Conservation (phyloP, 2,329 filamentous ascomycete species). For the Cladosporium sp. region DNA sequence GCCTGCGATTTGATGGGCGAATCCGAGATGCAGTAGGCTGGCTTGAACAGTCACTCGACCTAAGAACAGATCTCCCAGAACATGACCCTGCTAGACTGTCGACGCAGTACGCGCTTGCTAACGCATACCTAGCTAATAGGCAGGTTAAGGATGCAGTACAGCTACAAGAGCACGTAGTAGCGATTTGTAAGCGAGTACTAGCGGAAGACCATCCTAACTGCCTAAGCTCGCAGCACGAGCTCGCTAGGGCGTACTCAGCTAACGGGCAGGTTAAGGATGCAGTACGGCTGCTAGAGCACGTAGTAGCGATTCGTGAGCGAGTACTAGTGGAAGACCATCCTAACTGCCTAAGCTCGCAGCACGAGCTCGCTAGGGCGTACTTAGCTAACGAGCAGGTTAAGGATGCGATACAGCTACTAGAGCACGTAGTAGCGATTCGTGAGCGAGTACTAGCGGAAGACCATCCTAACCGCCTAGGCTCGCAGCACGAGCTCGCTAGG, state of each 20-base stretch:
- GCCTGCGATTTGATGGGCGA: background rate
- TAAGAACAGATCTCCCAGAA: background rate
- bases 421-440: background rate
- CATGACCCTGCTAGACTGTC: background rate
- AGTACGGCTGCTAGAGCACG: slow-evolving; percentile 28
- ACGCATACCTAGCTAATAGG: slow-evolving; percentile 24
- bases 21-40: background rate
- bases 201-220: background rate
- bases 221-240: background rate
- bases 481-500: slow-evolving; percentile 20
- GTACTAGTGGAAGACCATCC: background rate
- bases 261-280: slow-evolving; percentile 25
- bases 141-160: background rate
- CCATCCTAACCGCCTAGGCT: too few species aligned
- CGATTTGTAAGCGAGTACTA: background rate
- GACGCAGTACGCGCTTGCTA: slow-evolving; percentile 21
- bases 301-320: slow-evolving; percentile 16
- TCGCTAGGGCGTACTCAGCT: background rate
- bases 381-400: background rate
- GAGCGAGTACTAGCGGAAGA: background rate
- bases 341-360: background rate
- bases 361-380: background rate
- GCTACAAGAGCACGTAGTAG: background rate
- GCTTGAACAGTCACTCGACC: background rate
- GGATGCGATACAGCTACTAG: background rate